Evolutionary conservation across 73 alveolate species (phyloP).

Genomic region (Stentor roeselii): DNA sequence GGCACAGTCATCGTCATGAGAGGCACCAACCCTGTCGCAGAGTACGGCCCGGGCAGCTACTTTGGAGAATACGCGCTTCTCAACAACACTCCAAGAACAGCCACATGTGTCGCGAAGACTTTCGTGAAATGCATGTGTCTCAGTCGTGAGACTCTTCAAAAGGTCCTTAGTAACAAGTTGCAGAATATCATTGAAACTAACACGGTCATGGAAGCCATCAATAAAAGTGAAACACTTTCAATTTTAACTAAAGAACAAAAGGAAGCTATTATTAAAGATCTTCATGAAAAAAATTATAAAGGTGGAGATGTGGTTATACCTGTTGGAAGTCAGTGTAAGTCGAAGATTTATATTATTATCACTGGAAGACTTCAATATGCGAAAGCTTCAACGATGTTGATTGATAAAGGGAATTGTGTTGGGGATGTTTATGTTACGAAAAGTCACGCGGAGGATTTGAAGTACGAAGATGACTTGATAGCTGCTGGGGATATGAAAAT

Average conservation of each 20-base stretch:
- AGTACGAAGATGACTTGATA: slow-evolving; percentile 15
- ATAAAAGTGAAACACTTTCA: slow-evolving; percentile 32
- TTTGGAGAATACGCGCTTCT: slow-evolving; percentile 55
- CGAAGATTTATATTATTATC: slow-evolving; percentile 32
- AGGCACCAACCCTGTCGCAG: slow-evolving; percentile 42
- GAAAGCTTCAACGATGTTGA: neutral
- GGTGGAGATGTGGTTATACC: slow-evolving; percentile 44
- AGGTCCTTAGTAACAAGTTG: slow-evolving; percentile 45
- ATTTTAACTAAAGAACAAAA: slow-evolving; percentile 27
- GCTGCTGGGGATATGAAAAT: slow-evolving; percentile 21
- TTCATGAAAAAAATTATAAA: slow-evolving; percentile 32
- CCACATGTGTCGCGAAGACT: slow-evolving; percentile 49
- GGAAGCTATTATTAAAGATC: slow-evolving; percentile 38
- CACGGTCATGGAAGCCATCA: slow-evolving; percentile 43
- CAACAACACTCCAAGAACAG: slow-evolving; percentile 48
- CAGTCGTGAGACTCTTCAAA: slow-evolving; percentile 43
- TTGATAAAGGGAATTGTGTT: slow-evolving; percentile 25
- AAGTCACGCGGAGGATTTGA: slow-evolving; percentile 22
- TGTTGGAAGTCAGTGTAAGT: slow-evolving; percentile 34
- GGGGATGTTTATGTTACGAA: slow-evolving; percentile 29
- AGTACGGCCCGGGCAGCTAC: slow-evolving; percentile 47
- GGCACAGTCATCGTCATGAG: slow-evolving; percentile 60
- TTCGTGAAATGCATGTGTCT: slow-evolving; percentile 44
- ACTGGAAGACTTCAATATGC: slow-evolving; percentile 42
- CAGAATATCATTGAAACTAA: slow-evolving; percentile 44